Percentiles rank a stretch among this genome's conserved stretches.
Conservation (phyloP, 2,329 filamentous ascomycete species). For the Aureobasidium subglaciale region DNA sequence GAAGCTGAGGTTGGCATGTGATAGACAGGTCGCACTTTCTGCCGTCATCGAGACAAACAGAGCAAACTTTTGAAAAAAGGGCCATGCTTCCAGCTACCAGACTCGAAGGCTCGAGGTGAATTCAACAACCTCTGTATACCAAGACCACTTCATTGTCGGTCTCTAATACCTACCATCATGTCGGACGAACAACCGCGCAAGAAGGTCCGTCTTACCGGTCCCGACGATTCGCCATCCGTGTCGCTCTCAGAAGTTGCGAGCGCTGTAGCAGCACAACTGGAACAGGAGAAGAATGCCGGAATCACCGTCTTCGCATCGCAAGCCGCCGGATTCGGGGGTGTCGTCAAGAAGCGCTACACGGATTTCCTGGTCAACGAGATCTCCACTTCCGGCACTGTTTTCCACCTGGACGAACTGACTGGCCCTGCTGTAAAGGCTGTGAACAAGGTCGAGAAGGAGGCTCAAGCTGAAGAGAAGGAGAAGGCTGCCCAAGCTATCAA, state of each 20-base stretch:
- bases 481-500: neutral
- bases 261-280: constrained; percentile 22
- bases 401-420: constrained; percentile 57
- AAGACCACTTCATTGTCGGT: too few species aligned
- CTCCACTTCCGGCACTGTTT: constrained; percentile 62
- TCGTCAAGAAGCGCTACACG: constrained; percentile 72
- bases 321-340: constrained; percentile 54
- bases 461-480: constrained; percentile 5
- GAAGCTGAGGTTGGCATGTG: neutral
- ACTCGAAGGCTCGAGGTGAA: neutral
- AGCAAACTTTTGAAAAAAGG: constrained; percentile 9
- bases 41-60: constrained; percentile 7
- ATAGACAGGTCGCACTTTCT: neutral
- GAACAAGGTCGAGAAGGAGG: constrained; percentile 9
- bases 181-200: constrained; percentile 16
- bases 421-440: constrained; percentile 19
- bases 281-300: constrained; percentile 44
- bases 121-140: too few species aligned
- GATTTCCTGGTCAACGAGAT: constrained; percentile 94
- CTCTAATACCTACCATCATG: neutral
- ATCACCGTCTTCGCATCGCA: constrained; percentile 58
- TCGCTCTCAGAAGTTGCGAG: neutral
- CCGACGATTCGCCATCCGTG: neutral
- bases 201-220: constrained; percentile 13
- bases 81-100: neutral